Evolutionary conservation across 2,329 filamentous ascomycete genomes (phyloP), one percentile per base, ranked within the genome.

Genomic region (Venturia oleaginea): DNA sequence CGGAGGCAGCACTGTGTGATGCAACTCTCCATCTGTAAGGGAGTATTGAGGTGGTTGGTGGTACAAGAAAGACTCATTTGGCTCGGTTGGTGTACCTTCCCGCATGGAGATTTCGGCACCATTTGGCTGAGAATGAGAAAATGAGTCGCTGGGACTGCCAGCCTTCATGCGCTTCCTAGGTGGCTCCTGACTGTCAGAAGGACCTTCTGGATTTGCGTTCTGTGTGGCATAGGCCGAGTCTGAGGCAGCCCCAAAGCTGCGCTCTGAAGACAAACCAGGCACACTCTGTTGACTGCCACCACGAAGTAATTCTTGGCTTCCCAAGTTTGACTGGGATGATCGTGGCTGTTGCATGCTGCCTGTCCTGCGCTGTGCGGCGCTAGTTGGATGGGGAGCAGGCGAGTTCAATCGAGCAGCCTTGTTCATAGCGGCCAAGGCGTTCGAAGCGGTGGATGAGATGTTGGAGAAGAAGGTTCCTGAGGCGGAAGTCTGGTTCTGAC

Each of bases 381-480:
- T 86, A 38, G 76, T 76, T 22, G 80, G 79, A 59, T 89, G 81
- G 4, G 89, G 89, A 8, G 84, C 88, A 1, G 92, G 92, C 2
- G 92, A 96, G 73, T 97, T 92, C 70, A 97, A 89, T 15, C 93
- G 85, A 19, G 94, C 93, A 32, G 79, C 79, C 78, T 97, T 97
- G 83, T 91, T 97, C 76, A 99, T 95, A 65, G 94, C 93, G 67
- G 92, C 92, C 65, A 99, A 90, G 34, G 94, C 94, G 70, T 92
- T 93, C 4, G 91, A 94, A 0, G 94, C 92, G 1, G 92, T 96
- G 68, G 86, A 89, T 4, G 93, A 97, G 68, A 99, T 97, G 72
- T 95, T 97, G 73, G 92, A 92, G 80, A 99, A 97, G 74, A 97
- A 97, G 1, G 94, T 97, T 22, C 92, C 92, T 59, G 89, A 86